These are phyloP conservation scores for Tagetes patula DNA, from an alignment of 129 eudicot genomes.

Conservation along the genomic window DNA sequence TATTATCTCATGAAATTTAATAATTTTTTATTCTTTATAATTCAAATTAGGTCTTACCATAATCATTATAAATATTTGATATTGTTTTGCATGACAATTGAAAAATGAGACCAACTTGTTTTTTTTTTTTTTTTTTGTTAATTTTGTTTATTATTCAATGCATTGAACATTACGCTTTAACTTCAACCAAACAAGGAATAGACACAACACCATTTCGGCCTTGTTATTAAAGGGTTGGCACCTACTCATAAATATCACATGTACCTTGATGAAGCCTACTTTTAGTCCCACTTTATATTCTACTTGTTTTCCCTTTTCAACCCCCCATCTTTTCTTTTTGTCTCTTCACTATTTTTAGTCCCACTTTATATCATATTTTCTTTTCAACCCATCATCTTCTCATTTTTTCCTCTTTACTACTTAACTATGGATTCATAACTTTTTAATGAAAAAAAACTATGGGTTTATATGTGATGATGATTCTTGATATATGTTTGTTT, in stretches of 20 bases:
- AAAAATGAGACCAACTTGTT: background rate
- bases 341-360: constrained; percentile 19
- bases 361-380: constrained; percentile 13
- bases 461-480: too few species aligned
- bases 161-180: constrained; percentile 4
- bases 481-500: too few species aligned
- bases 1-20: too few species aligned
- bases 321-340: constrained; percentile 11
- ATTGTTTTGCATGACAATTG: background rate
- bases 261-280: constrained; percentile 17
- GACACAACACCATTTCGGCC: constrained; percentile 35
- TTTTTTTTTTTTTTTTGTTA: background rate
- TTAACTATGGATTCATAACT: too few species aligned
- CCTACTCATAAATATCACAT: constrained; percentile 34
- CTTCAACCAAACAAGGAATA: constrained; percentile 28
- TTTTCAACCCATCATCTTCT: constrained; percentile 22
- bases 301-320: constrained; percentile 15
- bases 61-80: too few species aligned
- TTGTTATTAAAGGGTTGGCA: constrained; percentile 29
- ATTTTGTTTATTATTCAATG: background rate
- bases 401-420: constrained; percentile 15
- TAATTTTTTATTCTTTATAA: too few species aligned
- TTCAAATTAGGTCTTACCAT: too few species aligned
- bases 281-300: constrained; percentile 21
- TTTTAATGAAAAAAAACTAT: too few species aligned